A percentile compares a stretch with the other conserved stretches of the same genome.
Evolutionary conservation across 495 filamentous ascomycete genomes (phyloP).

Genomic region (Penicillium cosmopolitanum): DNA sequence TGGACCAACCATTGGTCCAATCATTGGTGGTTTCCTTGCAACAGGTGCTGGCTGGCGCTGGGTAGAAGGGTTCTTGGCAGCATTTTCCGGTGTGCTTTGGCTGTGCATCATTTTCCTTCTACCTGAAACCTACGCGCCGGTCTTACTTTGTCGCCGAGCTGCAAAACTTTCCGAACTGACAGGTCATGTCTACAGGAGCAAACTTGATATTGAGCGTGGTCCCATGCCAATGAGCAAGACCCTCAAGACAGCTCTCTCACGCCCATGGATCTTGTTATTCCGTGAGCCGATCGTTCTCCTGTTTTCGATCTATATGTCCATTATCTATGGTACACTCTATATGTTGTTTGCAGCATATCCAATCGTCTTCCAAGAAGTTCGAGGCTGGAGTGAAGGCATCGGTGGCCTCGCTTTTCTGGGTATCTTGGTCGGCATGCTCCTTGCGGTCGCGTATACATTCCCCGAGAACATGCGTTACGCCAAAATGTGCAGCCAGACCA

Average conservation of each 20-base stretch:
- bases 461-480: slow-evolving; percentile 47
- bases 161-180: slow-evolving; percentile 51
- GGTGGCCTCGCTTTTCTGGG: slow-evolving; percentile 74
- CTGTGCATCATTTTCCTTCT: slow-evolving; percentile 48
- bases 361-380: slow-evolving; percentile 72
- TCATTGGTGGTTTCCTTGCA: slow-evolving; percentile 61
- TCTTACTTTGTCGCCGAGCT: slow-evolving; percentile 54
- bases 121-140: slow-evolving; percentile 61
- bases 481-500: slow-evolving; percentile 33
- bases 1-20: slow-evolving; percentile 45
- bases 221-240: slow-evolving; percentile 27
- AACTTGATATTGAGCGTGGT: slow-evolving; percentile 42
- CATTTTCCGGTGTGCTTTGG: slow-evolving; percentile 52
- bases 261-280: slow-evolving; percentile 47
- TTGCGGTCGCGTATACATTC: slow-evolving; percentile 51
- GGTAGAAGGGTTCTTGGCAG: slow-evolving; percentile 58
- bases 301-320: slow-evolving; percentile 68
- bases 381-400: slow-evolving; percentile 70
- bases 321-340: slow-evolving; percentile 74
- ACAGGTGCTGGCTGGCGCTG: slow-evolving; percentile 62
- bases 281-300: slow-evolving; percentile 59
- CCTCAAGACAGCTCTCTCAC: slow-evolving; percentile 41
- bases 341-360: slow-evolving; percentile 78
- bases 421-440: slow-evolving; percentile 76
- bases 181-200: slow-evolving; percentile 53